Base-by-base conservation (phyloP, 139 green algal genomes). In the Chlamydomonas sphaeroides region DNA sequence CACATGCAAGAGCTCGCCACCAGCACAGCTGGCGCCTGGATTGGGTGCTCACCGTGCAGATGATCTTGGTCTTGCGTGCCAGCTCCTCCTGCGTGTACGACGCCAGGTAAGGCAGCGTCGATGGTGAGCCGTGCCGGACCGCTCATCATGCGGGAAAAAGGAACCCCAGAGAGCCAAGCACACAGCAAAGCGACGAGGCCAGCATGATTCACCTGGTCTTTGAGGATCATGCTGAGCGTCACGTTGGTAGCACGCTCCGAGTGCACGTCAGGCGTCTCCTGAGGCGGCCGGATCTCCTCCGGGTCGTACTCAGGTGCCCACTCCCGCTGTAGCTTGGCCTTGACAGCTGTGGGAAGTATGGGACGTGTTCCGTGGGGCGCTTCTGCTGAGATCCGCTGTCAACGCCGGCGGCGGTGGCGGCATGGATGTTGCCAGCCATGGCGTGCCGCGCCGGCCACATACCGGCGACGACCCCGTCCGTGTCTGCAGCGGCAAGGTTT, bases 21-120 rank as follows among this genome's bases (percentile, higher is more conserved):
- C n/a, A n/a, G n/a, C n/a, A n/a, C n/a, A 68, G 57, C 72, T 95
- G 91, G 3, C 73, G 85, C 66, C 90, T 65, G n/a, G n/a, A n/a
- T n/a, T n/a, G n/a, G n/a, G 71, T 95, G 92, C 63, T 91, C 85
- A 28, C 92, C 0, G 92, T 94, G 84, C 92, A 95, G 14, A 94
- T 72, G 68, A 95, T 94, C 87, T 94, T 94, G 26, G 92, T 94
- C 74, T 95, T 95, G 53, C 90, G 85, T 6, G 84, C 79, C 45
- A 90, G 49, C 65, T 88, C 69, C 66, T 86, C 72, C 70, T 85
- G 68, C 28, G 36, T n/a, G 48, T n/a, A n/a, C n/a, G n/a, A n/a
- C n/a, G n/a, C n/a, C n/a, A n/a, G n/a, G n/a, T n/a, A n/a, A n/a
- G n/a, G n/a, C n/a, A n/a, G n/a, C n/a, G n/a, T n/a, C n/a, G n/a